Evolutionary conservation across 176 grass and related monocot genomes (phyloP).

Genomic region (Aegilops tauschii): DNA sequence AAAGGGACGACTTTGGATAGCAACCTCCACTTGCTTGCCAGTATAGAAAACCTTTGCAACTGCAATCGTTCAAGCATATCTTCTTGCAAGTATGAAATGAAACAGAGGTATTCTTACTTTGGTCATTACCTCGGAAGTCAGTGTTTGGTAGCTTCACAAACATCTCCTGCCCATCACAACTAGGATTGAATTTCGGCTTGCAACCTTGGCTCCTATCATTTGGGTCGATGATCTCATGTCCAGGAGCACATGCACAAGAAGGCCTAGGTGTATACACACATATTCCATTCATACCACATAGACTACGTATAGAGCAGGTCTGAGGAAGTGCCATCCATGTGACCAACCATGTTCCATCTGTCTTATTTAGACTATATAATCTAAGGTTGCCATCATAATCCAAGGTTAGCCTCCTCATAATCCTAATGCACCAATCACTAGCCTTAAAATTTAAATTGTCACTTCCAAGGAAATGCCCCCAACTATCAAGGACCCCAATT

Average conservation of each 20-base stretch:
- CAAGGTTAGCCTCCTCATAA: constrained; percentile 40
- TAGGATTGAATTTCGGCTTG: constrained; percentile 22
- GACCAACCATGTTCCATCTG: constrained; percentile 30
- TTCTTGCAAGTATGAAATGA: constrained; percentile 19
- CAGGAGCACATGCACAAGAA: constrained; percentile 45
- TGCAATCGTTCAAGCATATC: constrained; percentile 32
- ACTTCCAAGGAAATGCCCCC: constrained; percentile 30
- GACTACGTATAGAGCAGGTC: constrained; percentile 26
- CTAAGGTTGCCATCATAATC: constrained; percentile 55
- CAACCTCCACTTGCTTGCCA: constrained; percentile 40
- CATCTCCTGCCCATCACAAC: constrained; percentile 11
- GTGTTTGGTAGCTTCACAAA: constrained; percentile 28
- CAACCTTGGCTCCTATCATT: constrained; percentile 55
- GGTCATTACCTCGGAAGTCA: constrained; percentile 29
- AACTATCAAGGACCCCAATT: constrained; percentile 17
- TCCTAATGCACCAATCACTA: constrained; percentile 33
- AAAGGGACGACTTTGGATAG: constrained; percentile 29
- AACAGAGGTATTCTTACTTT: background rate
- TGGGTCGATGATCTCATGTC: constrained; percentile 37
- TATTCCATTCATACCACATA: constrained; percentile 64
- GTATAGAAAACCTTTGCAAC: constrained; percentile 32
- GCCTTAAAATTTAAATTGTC: constrained; percentile 33
- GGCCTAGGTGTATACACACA: constrained; percentile 41
- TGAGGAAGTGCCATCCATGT: constrained; percentile 55
- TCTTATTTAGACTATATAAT: constrained; percentile 35